Evolutionary conservation across 2,329 filamentous ascomycete genomes (phyloP), one percentile per base, ranked within the genome.

Genomic region (Gliomastix tumulicola): DNA sequence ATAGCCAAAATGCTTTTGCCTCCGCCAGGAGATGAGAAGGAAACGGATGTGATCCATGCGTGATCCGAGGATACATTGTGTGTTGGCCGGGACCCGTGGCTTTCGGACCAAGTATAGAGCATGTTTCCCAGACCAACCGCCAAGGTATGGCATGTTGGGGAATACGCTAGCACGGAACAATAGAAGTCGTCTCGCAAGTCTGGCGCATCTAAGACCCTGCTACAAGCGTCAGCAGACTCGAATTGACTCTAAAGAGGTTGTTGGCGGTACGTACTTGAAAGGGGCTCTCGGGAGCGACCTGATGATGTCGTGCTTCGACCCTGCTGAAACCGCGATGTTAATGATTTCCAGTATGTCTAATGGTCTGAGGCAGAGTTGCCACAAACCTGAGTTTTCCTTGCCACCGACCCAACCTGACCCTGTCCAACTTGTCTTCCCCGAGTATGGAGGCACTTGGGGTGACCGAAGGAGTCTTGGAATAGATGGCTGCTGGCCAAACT

Each of bases 161-260:
- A 94, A 57, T 95, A 97, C 9, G 92, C 88, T 37, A 98, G 70
- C 3, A 89, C 72, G 0, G 89, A 92, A 61, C 88, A 96, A 56
- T 98, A 98, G 56, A 89, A 98, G 58, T 98, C 90, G 50, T 97
- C 88, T 39, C 88, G 79, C n/a, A 97, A 68, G 35, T 79, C 77
- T 4, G 89, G 88, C 8, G 90, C 90, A 61, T 96, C 88, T 6
- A 98, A 71, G 7, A 96, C 84, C 62, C 79, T 84, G 43, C n/a
- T 4, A n/a, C n/a, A 23, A 22, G 4, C 20, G 15, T 10, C 6
- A 33, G n/a, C n/a, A 22, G 12, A 21, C 17, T n/a, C 11, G 6
- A 10, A 37, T 32, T 4, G 32, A 16, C n/a, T 16, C 27, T 18
- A 20, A 8, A 30, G 11, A 12, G n/a, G 18, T 15, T 27, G 5